Evolutionary conservation across 2,329 filamentous ascomycete species (phyloP).

Genomic region (Neocucurbitaria cava): DNA sequence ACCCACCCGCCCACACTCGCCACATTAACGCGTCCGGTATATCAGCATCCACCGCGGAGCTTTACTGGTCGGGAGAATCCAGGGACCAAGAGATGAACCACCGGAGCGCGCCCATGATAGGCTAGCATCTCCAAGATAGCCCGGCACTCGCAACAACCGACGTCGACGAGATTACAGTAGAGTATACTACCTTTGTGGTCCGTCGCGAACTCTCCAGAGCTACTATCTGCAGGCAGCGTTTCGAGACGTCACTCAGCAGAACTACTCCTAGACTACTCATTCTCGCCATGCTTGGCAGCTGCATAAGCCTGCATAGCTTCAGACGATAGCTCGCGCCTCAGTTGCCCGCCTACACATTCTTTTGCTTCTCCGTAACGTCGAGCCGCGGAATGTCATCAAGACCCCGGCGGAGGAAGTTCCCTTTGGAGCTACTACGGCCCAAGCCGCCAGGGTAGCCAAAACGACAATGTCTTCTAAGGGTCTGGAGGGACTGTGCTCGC

Average conservation of each 20-base stretch:
- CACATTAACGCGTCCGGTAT: slow-evolving; percentile 11
- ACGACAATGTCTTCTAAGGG: neutral
- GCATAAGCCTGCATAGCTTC: slow-evolving; percentile 10
- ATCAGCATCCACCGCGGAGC: neutral
- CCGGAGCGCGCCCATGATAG: neutral
- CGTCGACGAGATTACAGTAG: neutral
- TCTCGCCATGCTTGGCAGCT: neutral
- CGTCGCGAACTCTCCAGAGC: neutral
- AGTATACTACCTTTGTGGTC: too few species aligned
- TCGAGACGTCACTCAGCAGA: neutral
- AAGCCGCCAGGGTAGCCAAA: neutral
- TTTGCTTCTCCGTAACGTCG: neutral
- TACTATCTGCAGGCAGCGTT: neutral
- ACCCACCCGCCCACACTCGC: neutral
- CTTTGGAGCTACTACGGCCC: neutral
- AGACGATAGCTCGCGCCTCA: slow-evolving; percentile 9
- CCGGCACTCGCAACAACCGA: neutral
- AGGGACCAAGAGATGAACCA: neutral
- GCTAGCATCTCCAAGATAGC: neutral
- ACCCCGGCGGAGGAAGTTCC: neutral
- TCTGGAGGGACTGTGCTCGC: neutral
- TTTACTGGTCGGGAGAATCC: neutral
- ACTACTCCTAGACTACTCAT: too few species aligned
- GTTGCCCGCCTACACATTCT: neutral
- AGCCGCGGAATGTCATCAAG: neutral